phyloP scores from a whole-genome alignment of 805 yeast genomes.

The Saccharomycopsis amapae region DNA sequence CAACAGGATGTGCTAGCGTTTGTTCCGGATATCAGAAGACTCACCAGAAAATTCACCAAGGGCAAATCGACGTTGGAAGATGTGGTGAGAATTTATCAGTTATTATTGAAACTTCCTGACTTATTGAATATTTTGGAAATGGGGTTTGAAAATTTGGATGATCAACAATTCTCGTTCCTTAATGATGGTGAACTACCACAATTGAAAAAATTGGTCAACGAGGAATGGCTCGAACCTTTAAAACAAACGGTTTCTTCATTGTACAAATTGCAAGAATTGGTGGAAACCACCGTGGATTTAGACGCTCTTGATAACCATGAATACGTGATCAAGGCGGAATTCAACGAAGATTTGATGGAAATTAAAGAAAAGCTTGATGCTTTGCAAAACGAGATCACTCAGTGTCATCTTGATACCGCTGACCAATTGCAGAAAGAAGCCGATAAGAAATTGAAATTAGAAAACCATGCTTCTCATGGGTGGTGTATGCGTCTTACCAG shows the following conservation, averaged over 20 bases:
- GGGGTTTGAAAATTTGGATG: constrained; percentile 33
- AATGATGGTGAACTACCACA: constrained; percentile 23
- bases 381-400: constrained; percentile 47
- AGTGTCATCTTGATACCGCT: constrained; percentile 56
- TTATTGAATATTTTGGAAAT: constrained; percentile 45
- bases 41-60: constrained; percentile 58
- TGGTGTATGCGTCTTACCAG: constrained; percentile 94
- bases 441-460: constrained; percentile 84
- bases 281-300: constrained; percentile 87
- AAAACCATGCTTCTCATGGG: constrained; percentile 80
- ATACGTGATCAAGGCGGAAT: constrained; percentile 80
- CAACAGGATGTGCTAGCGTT: constrained; percentile 59
- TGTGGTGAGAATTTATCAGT: constrained; percentile 81
- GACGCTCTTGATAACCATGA: constrained; percentile 77
- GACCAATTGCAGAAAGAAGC: constrained; percentile 74
- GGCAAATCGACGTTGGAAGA: constrained; percentile 69
- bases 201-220: constrained; percentile 34
- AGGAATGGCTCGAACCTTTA: constrained; percentile 55
- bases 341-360: constrained; percentile 65
- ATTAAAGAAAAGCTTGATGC: constrained; percentile 53
- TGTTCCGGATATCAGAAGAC: constrained; percentile 77
- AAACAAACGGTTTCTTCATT: constrained; percentile 43
- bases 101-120: constrained; percentile 65
- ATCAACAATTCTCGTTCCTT: constrained; percentile 20
- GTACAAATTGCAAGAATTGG: constrained; percentile 68